Conservation (phyloP, 2,329 filamentous ascomycete genomes). For the Fusarium incarnatum region DNA sequence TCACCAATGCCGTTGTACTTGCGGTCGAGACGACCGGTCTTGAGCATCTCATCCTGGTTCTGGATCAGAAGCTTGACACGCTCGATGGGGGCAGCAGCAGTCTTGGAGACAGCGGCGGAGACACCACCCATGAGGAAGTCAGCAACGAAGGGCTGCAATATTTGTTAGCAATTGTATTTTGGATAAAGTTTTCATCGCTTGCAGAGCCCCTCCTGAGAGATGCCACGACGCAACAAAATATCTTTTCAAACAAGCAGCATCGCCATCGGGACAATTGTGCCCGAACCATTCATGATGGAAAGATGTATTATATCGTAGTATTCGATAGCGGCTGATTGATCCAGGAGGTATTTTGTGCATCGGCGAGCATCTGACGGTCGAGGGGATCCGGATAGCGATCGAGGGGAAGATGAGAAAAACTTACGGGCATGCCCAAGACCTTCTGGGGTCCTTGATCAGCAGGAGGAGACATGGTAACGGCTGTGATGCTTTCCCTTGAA, state of each 20-base stretch:
- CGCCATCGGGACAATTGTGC: background rate
- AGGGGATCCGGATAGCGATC: conserved; percentile 9
- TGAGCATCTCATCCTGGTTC: conserved; percentile 99
- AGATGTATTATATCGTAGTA: conserved; percentile 30
- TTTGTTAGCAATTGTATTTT: conserved; percentile 39
- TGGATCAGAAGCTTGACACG: conserved; percentile 99
- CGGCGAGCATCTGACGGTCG: conserved; percentile 48
- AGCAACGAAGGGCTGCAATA: conserved; percentile 84
- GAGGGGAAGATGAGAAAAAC: conserved; percentile 48
- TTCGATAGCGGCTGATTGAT: conserved; percentile 13
- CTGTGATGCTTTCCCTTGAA: conserved; percentile 57
- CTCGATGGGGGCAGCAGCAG: conserved; percentile 99
- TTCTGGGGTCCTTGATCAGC: conserved; percentile 63
- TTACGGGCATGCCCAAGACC: conserved; percentile 76
- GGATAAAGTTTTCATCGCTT: background rate
- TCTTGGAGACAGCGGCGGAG: conserved; percentile 99
- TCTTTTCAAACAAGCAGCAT: background rate
- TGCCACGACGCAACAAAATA: conserved; percentile 12
- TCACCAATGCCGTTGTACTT: conserved; percentile 95
- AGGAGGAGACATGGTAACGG: conserved; percentile 62
- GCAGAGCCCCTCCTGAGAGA: conserved; percentile 1
- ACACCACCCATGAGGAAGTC: conserved; percentile 99
- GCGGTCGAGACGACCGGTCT: conserved; percentile 96
- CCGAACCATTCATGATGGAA: background rate
- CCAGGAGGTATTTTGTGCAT: conserved; percentile 37